Base-by-base conservation (phyloP, 2,329 filamentous ascomycete genomes). In the Calonectria pseudoturangicola region DNA sequence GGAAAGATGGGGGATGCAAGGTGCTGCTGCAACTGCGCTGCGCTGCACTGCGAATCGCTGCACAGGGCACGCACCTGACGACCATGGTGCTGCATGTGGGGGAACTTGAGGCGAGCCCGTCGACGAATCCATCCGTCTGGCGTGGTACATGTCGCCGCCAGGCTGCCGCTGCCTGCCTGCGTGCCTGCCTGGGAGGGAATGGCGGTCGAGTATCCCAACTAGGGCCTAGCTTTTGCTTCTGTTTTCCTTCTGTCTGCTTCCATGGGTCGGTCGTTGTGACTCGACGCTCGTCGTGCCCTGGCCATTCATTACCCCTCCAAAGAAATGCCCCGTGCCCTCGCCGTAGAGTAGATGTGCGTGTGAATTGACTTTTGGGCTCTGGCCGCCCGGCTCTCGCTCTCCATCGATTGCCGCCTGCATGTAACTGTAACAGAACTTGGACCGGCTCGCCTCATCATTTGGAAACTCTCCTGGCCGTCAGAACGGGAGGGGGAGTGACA, bases 31-130 rank as follows among this genome's bases (percentile, higher is more conserved):
- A 60, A 54, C 45, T 66, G 62, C 28, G 18, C 33, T 43, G 63
- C 63, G 28, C 64, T 54, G 65, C 66, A 68, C 50, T 25, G 50
- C 51, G 39, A 50, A 56, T 67, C 47, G 63, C 63, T 54, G 63
- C 63, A 56, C 47, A 66, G 63, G 63, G 63, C 47, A 54, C 25
- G 33, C 64, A 67, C 65, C 65, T 60, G 65, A 67, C 41, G 64
- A 25, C 25, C 43, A 39, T 68, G 66, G 48, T 68, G 66, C 66
- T 50, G 66, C 51, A 62, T 56, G 54, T 62, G 66, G 66, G 66
- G 66, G 66, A 62, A 36, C 66, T 68, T 68, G 41, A 48, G 47
- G 63, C 66, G 66, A 68, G 56, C 56, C 54, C 60, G 41, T 27
- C n/a, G 64, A 27, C 45, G 51, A 43, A 50, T 36, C n/a, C 54